Percentiles rank a stretch among this genome's conserved stretches.
These are phyloP conservation scores for Chondrus crispus DNA, from an alignment of 23 red algal species.

Conservation along the genomic window DNA sequence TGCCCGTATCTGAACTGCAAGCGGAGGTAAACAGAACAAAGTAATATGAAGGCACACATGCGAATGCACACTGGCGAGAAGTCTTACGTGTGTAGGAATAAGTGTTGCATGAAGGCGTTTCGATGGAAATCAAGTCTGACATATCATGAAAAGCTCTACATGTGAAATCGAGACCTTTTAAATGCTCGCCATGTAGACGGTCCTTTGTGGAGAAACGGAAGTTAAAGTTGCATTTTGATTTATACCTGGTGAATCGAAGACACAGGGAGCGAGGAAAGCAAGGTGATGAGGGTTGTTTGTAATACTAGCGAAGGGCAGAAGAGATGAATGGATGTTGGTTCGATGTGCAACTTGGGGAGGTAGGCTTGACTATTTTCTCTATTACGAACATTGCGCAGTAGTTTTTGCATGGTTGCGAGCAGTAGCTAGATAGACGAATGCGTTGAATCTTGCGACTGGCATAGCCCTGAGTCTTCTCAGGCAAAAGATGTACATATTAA, in stretches of 20 bases:
- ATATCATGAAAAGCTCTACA: slow-evolving; percentile 63
- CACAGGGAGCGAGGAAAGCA: neutral
- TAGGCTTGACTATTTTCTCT: too few relatives aligned
- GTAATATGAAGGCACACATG: slow-evolving; percentile 74
- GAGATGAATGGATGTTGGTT: too few relatives aligned
- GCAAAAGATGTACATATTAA: too few relatives aligned
- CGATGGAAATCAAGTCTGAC: slow-evolving; percentile 63
- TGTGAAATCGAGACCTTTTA: slow-evolving; percentile 12
- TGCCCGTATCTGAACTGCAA: slow-evolving; percentile 54
- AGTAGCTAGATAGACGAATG: too few relatives aligned
- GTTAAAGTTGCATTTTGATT: slow-evolving; percentile 29
- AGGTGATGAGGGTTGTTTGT: too few relatives aligned
- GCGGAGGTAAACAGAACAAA: slow-evolving; percentile 32
- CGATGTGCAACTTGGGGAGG: too few relatives aligned
- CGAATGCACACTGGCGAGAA: slow-evolving; percentile 66
- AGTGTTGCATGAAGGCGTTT: slow-evolving; percentile 53
- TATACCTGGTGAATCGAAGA: neutral
- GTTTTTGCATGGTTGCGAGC: too few relatives aligned
- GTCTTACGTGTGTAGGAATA: slow-evolving; percentile 57
- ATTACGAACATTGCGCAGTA: too few relatives aligned
- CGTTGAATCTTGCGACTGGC: too few relatives aligned
- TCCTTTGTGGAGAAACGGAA: slow-evolving; percentile 62
- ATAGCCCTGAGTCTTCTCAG: too few relatives aligned
- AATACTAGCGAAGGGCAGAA: too few relatives aligned
- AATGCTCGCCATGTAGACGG: slow-evolving; percentile 34